A percentile compares a stretch with the other conserved stretches of the same genome.
Evolutionary conservation across 306 rosid species (phyloP).

Genomic region (Senna tora): DNA sequence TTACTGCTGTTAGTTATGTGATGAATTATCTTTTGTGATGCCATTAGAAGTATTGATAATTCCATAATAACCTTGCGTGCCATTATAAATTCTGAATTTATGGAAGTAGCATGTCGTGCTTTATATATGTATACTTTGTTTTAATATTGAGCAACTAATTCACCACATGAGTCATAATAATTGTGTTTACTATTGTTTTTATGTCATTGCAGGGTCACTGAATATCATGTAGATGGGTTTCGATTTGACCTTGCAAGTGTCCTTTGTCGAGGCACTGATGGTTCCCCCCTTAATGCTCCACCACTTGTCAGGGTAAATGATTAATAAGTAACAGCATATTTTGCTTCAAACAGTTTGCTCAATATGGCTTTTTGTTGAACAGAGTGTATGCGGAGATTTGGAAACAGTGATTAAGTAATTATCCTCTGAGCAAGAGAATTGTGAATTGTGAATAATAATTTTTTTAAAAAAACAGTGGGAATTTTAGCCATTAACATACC

Average conservation of each 20-base stretch:
- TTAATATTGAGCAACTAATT: conserved; percentile 9
- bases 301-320: conserved; percentile 74
- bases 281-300: conserved; percentile 81
- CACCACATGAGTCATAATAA: not conserved
- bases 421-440: conserved; percentile 21
- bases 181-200: conserved; percentile 27
- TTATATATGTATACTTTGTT: not conserved
- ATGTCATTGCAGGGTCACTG: conserved; percentile 71
- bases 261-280: conserved; percentile 91
- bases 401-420: conserved; percentile 7
- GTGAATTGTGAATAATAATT: not conserved
- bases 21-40: conserved; percentile 16
- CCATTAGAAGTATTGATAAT: conserved; percentile 13
- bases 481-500: not conserved
- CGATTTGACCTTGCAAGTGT: conserved; percentile 95
- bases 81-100: not conserved
- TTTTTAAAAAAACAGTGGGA: not conserved
- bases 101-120: conserved; percentile 15
- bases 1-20: conserved; percentile 21
- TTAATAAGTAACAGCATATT: conserved; percentile 6
- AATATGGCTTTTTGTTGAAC: conserved; percentile 10
- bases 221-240: conserved; percentile 96
- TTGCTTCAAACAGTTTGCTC: conserved; percentile 8
- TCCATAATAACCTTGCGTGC: conserved; percentile 6
- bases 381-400: not conserved